Base-by-base conservation (phyloP, 1,284 basidiomycete genomes). In the Cryptococcus maquisensis region DNA sequence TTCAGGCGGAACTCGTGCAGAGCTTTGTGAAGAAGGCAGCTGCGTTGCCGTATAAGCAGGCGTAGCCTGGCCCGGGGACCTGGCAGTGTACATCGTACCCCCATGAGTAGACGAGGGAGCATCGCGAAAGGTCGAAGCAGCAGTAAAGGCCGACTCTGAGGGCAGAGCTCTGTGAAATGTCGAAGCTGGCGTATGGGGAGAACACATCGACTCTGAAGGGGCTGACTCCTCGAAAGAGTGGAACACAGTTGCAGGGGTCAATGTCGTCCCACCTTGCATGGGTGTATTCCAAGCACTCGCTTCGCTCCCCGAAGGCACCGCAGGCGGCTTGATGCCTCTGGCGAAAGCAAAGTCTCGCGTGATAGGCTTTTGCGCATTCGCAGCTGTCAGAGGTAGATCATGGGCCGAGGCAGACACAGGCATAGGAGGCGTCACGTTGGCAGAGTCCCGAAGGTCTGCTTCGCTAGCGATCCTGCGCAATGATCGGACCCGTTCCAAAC, bases 391-490 rank as follows among this genome's bases (percentile, higher is more conserved):
- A 10, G 66, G 63, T 8, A 58, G 39, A 46, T 57, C 61, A 18
- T 51, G 37, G 32, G 54, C 10, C 1, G 46, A 44, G 21, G 45
- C 16, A 6, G 40, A 46, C 15, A 35, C 55, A 20, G 40, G 52
- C 18, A 45, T 26, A 37, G 49, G 39, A 21, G 49, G 41, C 1
- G 40, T 45, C 1, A 45, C 21, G 5, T 23, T 45, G 16, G 55
- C 45, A n/a, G 26, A 28, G 16, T 70, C 68, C 1, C 54, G 54
- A 6, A 76, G 52, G 54, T 77, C 72, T 18, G 68, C 70, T 44
- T 75, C 74, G 45, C 69, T 72, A 1, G 75, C 71, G 4, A 71
- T 64, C n/a, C 74, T 58, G 37, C 74, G 65, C 16, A 77, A 54
- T 32, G 64, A 66, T 16, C 68, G 62, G 21, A 52, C 49, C 8